Evolutionary conservation across 2,329 filamentous ascomycete species (phyloP), one percentile per base, ranked within the genome.

Genomic region (Claviceps pazoutovae): DNA sequence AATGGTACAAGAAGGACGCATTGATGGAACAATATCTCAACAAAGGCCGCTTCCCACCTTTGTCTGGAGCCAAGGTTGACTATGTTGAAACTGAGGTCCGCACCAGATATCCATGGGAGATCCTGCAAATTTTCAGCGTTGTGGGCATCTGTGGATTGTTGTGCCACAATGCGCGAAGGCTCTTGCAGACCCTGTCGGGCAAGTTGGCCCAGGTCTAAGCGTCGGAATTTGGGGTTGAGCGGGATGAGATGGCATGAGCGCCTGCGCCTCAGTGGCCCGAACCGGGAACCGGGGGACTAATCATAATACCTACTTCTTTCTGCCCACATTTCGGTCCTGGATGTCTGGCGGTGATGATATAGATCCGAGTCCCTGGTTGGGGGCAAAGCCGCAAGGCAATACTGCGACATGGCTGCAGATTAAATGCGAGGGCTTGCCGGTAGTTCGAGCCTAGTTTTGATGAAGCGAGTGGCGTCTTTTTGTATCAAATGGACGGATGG

Each of bases 1-100:
- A 89, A 45, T 98, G 93, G 93, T 79, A 83, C 49, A 89, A 95
- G 64, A 98, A 98, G 66, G 91, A 98, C 60, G 80, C 81, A 34
- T 74, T 96, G 46, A 79, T 98, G 62, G 89, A 96, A 59, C 79
- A 88, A 57, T 97, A 88, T 64, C 71, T 84, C 51, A 74, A 77
- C 16, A 90, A 83, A 2, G 88, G 86, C 3, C 78, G 83, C 19
- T 95, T 97, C 61, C 93, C 93, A 0, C 74, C 82, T 4, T 83
- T 84, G 56, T 72, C 80, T 6, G 72, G 66, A 16, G 67, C 67
- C n/a, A 65, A 67, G 48, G 62, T 68, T 45, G 66, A 68, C 0
- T 77, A 75, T 50, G 69, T 83, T 58, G 79, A 82, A 64, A 82
- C 79, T 1, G 69, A 77, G 58, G 76, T 83, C 21, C 73, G 74